A percentile compares a stretch with the other conserved stretches of the same genome.
phyloP scores from a whole-genome alignment of 139 green algal genomes.

The Coelastrella sp. region DNA sequence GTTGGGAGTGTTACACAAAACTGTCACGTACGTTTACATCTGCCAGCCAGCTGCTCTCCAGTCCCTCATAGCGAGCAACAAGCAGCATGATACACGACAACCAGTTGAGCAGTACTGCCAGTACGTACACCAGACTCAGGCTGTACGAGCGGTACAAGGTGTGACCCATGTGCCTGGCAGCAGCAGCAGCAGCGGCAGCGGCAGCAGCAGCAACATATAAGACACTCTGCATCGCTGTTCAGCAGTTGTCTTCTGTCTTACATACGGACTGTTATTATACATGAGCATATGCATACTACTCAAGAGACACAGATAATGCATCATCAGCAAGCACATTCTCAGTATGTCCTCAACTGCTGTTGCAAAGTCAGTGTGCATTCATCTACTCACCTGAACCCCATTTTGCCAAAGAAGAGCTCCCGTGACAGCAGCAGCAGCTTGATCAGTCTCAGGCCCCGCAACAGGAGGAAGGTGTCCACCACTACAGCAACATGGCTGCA shows the following conservation, averaged over 20 bases:
- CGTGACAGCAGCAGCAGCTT: slow-evolving; percentile 48
- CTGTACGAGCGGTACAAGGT: slow-evolving; percentile 26
- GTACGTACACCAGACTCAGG: slow-evolving; percentile 44
- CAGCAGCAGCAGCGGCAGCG: slow-evolving; percentile 18
- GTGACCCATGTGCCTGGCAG: slow-evolving; percentile 25
- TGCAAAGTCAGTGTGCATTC: too few relatives aligned
- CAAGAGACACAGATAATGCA: too few relatives aligned
- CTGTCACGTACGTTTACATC: slow-evolving; percentile 3
- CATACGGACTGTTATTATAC: too few relatives aligned
- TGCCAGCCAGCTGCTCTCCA: slow-evolving; percentile 14
- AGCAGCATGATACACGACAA: slow-evolving; percentile 41
- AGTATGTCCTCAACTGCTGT: too few relatives aligned
- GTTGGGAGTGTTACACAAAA: neutral
- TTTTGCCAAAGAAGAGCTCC: slow-evolving; percentile 41
- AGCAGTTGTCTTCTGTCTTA: too few relatives aligned
- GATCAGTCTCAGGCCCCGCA: slow-evolving; percentile 34
- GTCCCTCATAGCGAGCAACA: neutral
- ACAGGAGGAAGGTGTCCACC: slow-evolving; percentile 10
- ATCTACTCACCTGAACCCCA: slow-evolving; percentile 40
- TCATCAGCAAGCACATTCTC: too few relatives aligned
- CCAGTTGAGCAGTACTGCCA: slow-evolving; percentile 43
- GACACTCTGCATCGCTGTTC: too few relatives aligned
- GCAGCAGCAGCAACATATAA: neutral
- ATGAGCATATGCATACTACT: too few relatives aligned
- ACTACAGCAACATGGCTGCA: slow-evolving; percentile 17